phyloP scores from a whole-genome alignment of 2,329 filamentous ascomycete genomes.

The Scytalidium lignicola region DNA sequence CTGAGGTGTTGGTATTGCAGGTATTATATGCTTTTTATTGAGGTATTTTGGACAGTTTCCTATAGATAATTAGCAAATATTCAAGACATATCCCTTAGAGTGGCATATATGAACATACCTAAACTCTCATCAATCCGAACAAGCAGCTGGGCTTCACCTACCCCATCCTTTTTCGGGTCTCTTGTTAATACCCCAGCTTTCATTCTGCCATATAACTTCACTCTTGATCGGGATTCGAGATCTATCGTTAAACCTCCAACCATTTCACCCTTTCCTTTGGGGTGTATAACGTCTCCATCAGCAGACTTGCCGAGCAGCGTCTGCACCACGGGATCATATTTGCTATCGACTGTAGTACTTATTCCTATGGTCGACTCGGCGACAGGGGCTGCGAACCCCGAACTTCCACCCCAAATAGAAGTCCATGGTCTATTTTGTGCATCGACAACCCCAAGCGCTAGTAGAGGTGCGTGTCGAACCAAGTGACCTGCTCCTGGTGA shows the following conservation, averaged over 20 bases:
- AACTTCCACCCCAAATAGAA: slow-evolving; percentile 69
- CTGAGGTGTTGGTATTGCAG: slow-evolving; percentile 47
- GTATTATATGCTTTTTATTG: slow-evolving; percentile 63
- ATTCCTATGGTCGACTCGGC: slow-evolving; percentile 61
- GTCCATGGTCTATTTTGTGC: slow-evolving; percentile 64
- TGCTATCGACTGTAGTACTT: slow-evolving; percentile 52
- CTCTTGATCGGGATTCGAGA: slow-evolving; percentile 60
- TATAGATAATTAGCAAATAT: slow-evolving; percentile 12
- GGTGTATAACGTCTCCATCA: slow-evolving; percentile 32
- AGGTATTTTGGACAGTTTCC: slow-evolving; percentile 87
- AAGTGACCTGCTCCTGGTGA: slow-evolving; percentile 55
- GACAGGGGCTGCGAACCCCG: slow-evolving; percentile 61
- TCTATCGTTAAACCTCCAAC: slow-evolving; percentile 60
- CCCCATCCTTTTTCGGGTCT: slow-evolving; percentile 20
- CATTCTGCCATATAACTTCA: slow-evolving; percentile 70
- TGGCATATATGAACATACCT: slow-evolving; percentile 30
- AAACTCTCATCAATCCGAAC: slow-evolving; percentile 67
- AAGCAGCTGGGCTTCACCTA: slow-evolving; percentile 46
- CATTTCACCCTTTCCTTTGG: slow-evolving; percentile 41
- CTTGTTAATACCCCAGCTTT: slow-evolving; percentile 54
- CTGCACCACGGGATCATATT: slow-evolving; percentile 65
- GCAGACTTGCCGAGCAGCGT: slow-evolving; percentile 50
- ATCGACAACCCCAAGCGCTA: slow-evolving; percentile 72
- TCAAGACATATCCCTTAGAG: slow-evolving; percentile 2
- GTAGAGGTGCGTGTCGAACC: slow-evolving; percentile 57